A percentile compares a stretch with the other conserved stretches of the same genome.
These are phyloP conservation scores for Peronospora tabacina DNA, from an alignment of 352 stramenopile species.

Conservation along the genomic window DNA sequence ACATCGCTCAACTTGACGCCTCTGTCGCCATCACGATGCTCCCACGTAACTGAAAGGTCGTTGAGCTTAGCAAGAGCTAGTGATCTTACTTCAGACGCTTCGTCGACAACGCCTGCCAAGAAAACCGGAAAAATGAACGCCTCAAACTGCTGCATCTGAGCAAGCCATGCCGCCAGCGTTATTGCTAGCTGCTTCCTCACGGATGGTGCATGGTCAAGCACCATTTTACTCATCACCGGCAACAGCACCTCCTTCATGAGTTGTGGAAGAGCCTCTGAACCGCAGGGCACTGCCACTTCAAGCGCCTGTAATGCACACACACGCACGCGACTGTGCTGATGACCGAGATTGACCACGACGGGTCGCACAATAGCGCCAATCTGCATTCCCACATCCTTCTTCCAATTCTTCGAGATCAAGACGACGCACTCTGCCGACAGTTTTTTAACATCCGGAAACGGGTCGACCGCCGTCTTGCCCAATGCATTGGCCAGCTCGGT, in stretches of 20 bases:
- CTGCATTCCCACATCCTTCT: slow-evolving; percentile 52
- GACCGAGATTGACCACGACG: slow-evolving; percentile 57
- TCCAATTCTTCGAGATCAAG: slow-evolving; percentile 45
- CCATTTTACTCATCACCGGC: slow-evolving; percentile 49
- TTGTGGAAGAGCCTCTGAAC: slow-evolving; percentile 50
- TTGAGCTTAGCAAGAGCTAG: slow-evolving; percentile 36
- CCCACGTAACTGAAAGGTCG: slow-evolving; percentile 43
- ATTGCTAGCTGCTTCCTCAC: slow-evolving; percentile 66
- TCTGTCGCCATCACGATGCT: slow-evolving; percentile 22
- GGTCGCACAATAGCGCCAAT: slow-evolving; percentile 60
- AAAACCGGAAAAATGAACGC: slow-evolving; percentile 56
- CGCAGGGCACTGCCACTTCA: slow-evolving; percentile 60
- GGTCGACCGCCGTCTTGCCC: slow-evolving; percentile 62
- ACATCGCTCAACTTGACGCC: slow-evolving; percentile 11
- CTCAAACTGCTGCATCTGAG: slow-evolving; percentile 53
- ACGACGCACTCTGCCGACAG: slow-evolving; percentile 56
- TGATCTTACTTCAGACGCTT: slow-evolving; percentile 53
- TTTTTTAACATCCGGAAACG: slow-evolving; percentile 80
- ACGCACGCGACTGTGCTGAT: slow-evolving; percentile 79
- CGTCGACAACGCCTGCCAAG: slow-evolving; percentile 56
- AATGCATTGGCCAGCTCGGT: slow-evolving; percentile 57
- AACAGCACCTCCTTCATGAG: slow-evolving; percentile 74
- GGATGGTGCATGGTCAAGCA: slow-evolving; percentile 60
- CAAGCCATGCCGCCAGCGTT: slow-evolving; percentile 54
- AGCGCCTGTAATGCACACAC: slow-evolving; percentile 68